Percentiles rank a stretch among this genome's conserved stretches.
Conservation (phyloP, 176 grass and related monocot species). For the Neostapfia colusana region DNA sequence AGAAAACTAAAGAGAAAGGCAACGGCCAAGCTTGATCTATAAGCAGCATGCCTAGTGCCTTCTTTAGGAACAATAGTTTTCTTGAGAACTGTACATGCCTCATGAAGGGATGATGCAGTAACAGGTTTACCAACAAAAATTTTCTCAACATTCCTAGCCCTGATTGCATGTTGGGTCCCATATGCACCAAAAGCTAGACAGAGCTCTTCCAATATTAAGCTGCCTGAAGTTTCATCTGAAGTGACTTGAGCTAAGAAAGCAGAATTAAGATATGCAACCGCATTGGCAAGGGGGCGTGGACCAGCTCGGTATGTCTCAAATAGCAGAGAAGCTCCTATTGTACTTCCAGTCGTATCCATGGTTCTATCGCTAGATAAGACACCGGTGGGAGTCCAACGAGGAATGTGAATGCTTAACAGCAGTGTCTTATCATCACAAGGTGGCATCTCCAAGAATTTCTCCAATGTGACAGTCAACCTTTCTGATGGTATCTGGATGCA, state of each 20-base stretch:
- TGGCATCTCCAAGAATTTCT: constrained; percentile 71
- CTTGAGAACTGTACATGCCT: constrained; percentile 70
- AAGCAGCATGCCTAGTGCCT: constrained; percentile 69
- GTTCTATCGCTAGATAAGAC: constrained; percentile 7
- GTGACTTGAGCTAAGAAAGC: constrained; percentile 71
- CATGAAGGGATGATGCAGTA: constrained; percentile 53
- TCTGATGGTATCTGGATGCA: constrained; percentile 56
- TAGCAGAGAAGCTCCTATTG: constrained; percentile 36
- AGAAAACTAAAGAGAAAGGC: constrained; percentile 87
- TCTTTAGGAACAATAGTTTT: constrained; percentile 60
- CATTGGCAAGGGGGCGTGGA: constrained; percentile 69
- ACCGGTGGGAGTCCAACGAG: constrained; percentile 38
- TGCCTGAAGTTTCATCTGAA: constrained; percentile 50
- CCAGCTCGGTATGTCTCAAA: constrained; percentile 85
- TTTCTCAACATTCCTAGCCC: constrained; percentile 75
- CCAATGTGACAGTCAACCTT: constrained; percentile 50
- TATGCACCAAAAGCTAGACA: constrained; percentile 81
- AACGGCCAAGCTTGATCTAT: constrained; percentile 81
- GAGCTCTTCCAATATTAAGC: constrained; percentile 44
- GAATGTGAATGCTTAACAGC: constrained; percentile 71
- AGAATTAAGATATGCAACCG: constrained; percentile 80
- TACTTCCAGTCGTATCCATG: constrained; percentile 11
- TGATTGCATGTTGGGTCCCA: constrained; percentile 76
- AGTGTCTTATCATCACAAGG: constrained; percentile 67
- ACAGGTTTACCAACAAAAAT: constrained; percentile 72